These are phyloP conservation scores for Phytophthora pluvialis DNA, from an alignment of 352 stramenopile species.

Conservation along the genomic window DNA sequence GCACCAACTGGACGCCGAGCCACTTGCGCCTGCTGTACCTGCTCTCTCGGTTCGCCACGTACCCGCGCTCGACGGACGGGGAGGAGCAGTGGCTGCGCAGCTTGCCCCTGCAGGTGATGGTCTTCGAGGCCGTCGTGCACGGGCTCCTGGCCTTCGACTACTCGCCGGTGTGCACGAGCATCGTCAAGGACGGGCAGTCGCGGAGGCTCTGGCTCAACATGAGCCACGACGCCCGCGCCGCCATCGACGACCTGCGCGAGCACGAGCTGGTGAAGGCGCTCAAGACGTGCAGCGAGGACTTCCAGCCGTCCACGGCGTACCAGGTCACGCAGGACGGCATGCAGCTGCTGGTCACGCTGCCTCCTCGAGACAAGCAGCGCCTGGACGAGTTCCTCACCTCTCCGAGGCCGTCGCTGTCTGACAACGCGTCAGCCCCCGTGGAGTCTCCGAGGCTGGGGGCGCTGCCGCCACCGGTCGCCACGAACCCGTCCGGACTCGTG, in stretches of 20 bases:
- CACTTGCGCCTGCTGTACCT: slow-evolving; percentile 97
- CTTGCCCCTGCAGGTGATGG: slow-evolving; percentile 94
- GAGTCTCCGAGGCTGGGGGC: slow-evolving; percentile 15
- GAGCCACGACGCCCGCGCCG: slow-evolving; percentile 95
- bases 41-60: slow-evolving; percentile 95
- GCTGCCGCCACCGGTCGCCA: not conserved
- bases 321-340: slow-evolving; percentile 72
- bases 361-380: slow-evolving; percentile 49
- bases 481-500: slow-evolving; percentile 75
- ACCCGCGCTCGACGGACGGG: slow-evolving; percentile 86
- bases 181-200: slow-evolving; percentile 91
- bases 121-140: slow-evolving; percentile 97
- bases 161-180: slow-evolving; percentile 93
- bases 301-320: slow-evolving; percentile 96
- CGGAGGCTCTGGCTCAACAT: slow-evolving; percentile 94
- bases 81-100: slow-evolving; percentile 97
- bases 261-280: slow-evolving; percentile 95
- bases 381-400: slow-evolving; percentile 70
- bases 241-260: slow-evolving; percentile 96
- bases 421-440: not conserved
- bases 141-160: slow-evolving; percentile 97
- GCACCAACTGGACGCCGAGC: slow-evolving; percentile 76
- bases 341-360: slow-evolving; percentile 48
- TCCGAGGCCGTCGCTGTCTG: slow-evolving; percentile 7
- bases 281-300: slow-evolving; percentile 93